A percentile compares a stretch with the other conserved stretches of the same genome.
Conservation (phyloP, 176 grass and related monocot species). For the Tillandsia leiboldiana region DNA sequence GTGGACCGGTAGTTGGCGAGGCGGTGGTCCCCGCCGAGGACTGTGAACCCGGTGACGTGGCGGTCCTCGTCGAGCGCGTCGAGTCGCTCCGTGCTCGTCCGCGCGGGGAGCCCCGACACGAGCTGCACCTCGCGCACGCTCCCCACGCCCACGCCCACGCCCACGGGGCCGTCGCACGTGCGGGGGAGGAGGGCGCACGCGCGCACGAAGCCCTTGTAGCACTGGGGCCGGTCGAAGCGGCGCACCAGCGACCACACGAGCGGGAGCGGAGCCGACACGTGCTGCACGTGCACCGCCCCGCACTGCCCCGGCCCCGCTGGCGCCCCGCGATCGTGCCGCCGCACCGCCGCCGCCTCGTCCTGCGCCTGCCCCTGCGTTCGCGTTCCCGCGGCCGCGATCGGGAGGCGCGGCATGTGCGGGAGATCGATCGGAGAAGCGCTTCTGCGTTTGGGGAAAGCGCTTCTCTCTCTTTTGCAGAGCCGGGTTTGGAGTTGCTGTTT, state of each 20-base stretch:
- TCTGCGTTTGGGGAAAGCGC: no score
- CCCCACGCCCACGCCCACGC: slow-evolving; percentile 35
- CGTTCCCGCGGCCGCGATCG: neutral
- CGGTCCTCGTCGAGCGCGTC: slow-evolving; percentile 91
- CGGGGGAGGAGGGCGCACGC: slow-evolving; percentile 43
- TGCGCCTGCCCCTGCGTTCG: slow-evolving; percentile 5
- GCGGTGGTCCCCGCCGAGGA: slow-evolving; percentile 88
- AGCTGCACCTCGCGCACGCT: slow-evolving; percentile 68
- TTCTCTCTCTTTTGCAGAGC: no score
- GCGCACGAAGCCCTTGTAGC: slow-evolving; percentile 79
- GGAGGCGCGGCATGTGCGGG: neutral
- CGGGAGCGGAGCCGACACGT: slow-evolving; percentile 23
- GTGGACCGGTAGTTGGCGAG: slow-evolving; percentile 84
- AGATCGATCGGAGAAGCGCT: neutral
- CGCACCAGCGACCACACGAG: slow-evolving; percentile 74
- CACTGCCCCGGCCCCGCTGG: slow-evolving; percentile 37
- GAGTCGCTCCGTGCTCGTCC: slow-evolving; percentile 73
- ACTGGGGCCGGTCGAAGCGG: slow-evolving; percentile 80
- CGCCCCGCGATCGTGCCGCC: slow-evolving; percentile 43
- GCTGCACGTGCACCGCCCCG: slow-evolving; percentile 70
- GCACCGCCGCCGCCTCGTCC: slow-evolving; percentile 39
- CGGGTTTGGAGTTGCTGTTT: no score
- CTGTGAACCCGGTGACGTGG: slow-evolving; percentile 77
- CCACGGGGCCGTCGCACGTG: slow-evolving; percentile 21
- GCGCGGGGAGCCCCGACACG: slow-evolving; percentile 67